phyloP scores from a whole-genome alignment of 2,329 filamentous ascomycete genomes.

The Fusarium annulatum region DNA sequence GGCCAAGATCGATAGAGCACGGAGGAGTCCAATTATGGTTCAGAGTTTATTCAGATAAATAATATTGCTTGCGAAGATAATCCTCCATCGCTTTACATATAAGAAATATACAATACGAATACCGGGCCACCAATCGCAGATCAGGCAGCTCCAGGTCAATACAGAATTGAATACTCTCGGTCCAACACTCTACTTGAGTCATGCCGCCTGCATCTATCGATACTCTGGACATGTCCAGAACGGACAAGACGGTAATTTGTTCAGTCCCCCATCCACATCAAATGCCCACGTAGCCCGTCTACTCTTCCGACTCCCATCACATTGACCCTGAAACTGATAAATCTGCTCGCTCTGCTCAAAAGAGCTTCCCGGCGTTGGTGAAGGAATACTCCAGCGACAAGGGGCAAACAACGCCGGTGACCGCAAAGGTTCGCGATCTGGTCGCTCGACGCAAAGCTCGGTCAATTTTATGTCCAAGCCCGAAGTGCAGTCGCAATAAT shows the following conservation, averaged over 20 bases:
- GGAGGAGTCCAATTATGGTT: not conserved
- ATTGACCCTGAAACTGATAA: not conserved
- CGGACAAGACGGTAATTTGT: fast-evolving
- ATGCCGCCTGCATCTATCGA: fast-evolving
- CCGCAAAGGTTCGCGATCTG: not conserved
- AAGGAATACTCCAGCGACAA: not conserved
- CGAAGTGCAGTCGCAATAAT: not conserved
- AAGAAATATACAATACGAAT: fast-evolving
- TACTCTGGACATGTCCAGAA: not conserved
- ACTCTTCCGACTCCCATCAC: fast-evolving
- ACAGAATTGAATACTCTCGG: fast-evolving
- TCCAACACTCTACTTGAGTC: fast-evolving
- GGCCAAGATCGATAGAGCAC: not conserved
- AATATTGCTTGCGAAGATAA: fast-evolving
- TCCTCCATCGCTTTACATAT: fast-evolving
- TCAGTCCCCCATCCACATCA: fast-evolving
- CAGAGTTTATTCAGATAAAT: not conserved
- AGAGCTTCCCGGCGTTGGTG: fast-evolving
- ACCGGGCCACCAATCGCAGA: fast-evolving
- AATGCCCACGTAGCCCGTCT: not conserved
- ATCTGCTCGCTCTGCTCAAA: fast-evolving
- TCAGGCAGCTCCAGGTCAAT: not conserved
- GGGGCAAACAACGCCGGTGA: fast-evolving
- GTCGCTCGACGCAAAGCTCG: not conserved
- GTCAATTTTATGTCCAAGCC: not conserved